A percentile compares a stretch with the other conserved stretches of the same genome.
Evolutionary conservation across 2,329 filamentous ascomycete species (phyloP).

Genomic region (Colletotrichum nymphaeae): DNA sequence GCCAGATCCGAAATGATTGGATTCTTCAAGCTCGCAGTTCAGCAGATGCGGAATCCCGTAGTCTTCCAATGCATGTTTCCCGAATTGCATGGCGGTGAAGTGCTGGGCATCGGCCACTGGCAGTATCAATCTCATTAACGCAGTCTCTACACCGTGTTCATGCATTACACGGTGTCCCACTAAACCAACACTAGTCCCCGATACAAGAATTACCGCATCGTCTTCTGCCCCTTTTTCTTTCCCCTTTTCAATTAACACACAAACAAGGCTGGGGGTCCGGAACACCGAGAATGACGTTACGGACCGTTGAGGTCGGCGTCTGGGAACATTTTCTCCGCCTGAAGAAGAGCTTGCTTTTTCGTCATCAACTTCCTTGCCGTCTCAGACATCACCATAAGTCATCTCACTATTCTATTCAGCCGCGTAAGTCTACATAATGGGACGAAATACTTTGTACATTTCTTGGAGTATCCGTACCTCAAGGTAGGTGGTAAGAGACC

Average conservation of each 20-base stretch:
- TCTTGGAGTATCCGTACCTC: neutral
- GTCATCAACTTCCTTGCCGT: neutral
- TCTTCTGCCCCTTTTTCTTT: neutral
- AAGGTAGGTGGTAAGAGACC: neutral
- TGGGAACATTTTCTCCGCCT: slow-evolving; percentile 6
- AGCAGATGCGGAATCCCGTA: neutral
- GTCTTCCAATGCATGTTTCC: neutral
- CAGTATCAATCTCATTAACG: neutral
- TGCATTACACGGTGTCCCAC: neutral
- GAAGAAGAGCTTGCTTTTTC: slow-evolving; percentile 18
- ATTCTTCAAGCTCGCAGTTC: neutral
- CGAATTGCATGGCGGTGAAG: slow-evolving; percentile 11
- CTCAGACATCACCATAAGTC: neutral
- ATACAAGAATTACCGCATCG: slow-evolving; percentile 8
- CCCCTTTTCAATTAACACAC: neutral
- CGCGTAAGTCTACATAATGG: neutral
- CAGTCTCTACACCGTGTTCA: slow-evolving; percentile 18
- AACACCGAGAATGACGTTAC: neutral
- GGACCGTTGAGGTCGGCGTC: neutral
- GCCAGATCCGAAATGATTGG: neutral
- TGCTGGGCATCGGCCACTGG: neutral
- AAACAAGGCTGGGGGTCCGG: neutral
- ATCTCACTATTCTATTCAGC: neutral
- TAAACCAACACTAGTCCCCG: slow-evolving; percentile 5
- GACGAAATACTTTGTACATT: neutral